Conservation (phyloP, 139 green algal species). For the Micractinium sp. region DNA sequence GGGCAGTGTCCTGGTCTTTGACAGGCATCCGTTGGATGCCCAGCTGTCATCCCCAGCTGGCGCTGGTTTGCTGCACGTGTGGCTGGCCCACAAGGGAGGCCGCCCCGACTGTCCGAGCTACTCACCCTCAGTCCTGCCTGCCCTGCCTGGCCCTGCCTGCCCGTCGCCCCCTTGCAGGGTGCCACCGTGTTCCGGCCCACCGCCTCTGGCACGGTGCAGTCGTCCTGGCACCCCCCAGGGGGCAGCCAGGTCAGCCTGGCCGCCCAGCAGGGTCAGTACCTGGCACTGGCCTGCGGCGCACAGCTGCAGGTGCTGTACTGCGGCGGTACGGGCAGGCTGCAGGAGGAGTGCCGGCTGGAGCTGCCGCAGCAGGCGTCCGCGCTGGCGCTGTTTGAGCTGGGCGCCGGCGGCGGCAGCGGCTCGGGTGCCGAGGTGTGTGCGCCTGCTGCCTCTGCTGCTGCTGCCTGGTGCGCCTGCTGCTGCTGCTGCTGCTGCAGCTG, state of each 20-base stretch:
- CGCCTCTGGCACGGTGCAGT: not conserved
- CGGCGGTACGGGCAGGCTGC: not conserved
- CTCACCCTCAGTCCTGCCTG: not conserved
- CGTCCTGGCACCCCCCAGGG: not conserved
- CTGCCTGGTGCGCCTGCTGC: not conserved
- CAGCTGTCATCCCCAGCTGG: not conserved
- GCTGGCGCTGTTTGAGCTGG: slow-evolving; percentile 20
- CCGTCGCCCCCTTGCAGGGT: not conserved
- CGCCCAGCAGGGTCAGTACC: not conserved
- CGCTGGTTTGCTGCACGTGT: not conserved
- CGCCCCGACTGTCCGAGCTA: no score
- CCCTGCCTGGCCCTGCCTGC: not conserved
- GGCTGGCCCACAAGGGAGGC: no score
- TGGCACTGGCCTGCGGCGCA: slow-evolving; percentile 7
- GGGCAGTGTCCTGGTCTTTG: no score
- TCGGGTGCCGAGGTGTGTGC: not conserved
- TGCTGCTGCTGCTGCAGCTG: not conserved
- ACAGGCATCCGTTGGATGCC: not conserved
- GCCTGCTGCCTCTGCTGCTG: no score
- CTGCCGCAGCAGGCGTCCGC: slow-evolving; percentile 28
- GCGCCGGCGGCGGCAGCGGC: not conserved
- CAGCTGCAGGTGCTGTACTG: slow-evolving; percentile 11
- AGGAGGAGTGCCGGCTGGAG: slow-evolving; percentile 8
- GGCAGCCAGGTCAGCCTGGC: not conserved
- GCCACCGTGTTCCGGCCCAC: not conserved